Conservation (phyloP, 805 yeast species). For the Soucietia sequanensis region DNA sequence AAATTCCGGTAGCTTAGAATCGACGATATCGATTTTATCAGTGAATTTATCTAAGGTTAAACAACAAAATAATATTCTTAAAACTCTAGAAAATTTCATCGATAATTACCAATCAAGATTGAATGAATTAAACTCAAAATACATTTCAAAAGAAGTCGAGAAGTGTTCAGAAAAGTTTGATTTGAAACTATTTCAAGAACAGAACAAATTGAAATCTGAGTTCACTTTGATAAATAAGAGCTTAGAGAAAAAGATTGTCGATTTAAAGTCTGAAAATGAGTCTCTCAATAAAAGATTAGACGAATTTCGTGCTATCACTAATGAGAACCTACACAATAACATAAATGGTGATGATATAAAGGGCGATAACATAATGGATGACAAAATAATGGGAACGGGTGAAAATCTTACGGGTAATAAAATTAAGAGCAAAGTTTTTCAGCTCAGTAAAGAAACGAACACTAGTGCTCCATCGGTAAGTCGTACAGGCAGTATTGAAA, state of each 20-base stretch:
- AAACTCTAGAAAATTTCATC: slow-evolving; percentile 54
- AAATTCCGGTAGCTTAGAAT: slow-evolving; percentile 53
- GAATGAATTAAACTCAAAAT: slow-evolving; percentile 23
- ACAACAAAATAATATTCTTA: slow-evolving; percentile 55
- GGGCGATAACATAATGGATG: too few relatives aligned
- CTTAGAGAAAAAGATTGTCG: neutral
- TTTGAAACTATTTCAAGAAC: neutral
- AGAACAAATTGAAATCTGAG: neutral
- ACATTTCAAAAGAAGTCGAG: slow-evolving; percentile 19
- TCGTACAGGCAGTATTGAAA: too few relatives aligned
- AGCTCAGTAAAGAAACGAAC: too few relatives aligned
- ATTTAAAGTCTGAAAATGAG: neutral
- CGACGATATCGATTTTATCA: slow-evolving; percentile 53
- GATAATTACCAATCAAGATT: slow-evolving; percentile 41
- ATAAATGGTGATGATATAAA: too few relatives aligned
- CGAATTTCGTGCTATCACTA: neutral
- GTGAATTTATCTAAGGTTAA: slow-evolving; percentile 57
- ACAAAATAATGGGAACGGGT: too few relatives aligned
- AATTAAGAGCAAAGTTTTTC: too few relatives aligned
- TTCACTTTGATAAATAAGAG: neutral
- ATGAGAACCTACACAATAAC: too few relatives aligned
- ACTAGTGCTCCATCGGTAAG: too few relatives aligned
- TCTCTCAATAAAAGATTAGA: neutral
- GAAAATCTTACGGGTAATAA: too few relatives aligned
- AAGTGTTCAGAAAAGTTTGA: neutral